Conservation (phyloP, 257 asterid species). For the Penstemon barbatus region DNA sequence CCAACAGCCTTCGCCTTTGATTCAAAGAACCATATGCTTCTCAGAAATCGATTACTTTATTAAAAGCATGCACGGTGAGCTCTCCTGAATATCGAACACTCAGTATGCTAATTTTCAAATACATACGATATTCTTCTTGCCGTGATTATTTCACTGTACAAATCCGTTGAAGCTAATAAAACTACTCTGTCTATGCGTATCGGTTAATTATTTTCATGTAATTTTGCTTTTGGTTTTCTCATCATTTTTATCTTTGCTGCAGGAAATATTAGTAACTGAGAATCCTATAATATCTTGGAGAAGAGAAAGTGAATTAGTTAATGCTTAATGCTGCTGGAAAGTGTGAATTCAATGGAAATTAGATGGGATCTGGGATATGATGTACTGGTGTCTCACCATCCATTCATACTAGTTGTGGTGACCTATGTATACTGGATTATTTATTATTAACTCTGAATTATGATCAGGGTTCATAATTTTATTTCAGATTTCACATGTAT, state of each 20-base stretch:
- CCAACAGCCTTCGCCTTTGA: slow-evolving; percentile 50
- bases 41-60: slow-evolving; percentile 58
- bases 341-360: neutral
- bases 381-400: neutral
- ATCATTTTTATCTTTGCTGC: slow-evolving; percentile 26
- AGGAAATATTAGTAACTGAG: slow-evolving; percentile 29
- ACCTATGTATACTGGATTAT: neutral
- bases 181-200: neutral
- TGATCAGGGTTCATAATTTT: neutral
- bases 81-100: slow-evolving; percentile 9
- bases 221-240: slow-evolving; percentile 6
- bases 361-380: neutral
- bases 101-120: slow-evolving; percentile 3
- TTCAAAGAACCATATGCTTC: slow-evolving; percentile 48
- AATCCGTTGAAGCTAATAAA: too few relatives aligned
- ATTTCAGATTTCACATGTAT: neutral
- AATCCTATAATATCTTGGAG: neutral
- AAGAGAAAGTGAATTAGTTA: neutral
- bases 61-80: slow-evolving; percentile 66
- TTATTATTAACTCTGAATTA: neutral
- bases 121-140: neutral
- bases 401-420: neutral
- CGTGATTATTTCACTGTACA: too few relatives aligned
- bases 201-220: neutral
- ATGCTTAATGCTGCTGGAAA: slow-evolving; percentile 15